Percentiles rank a stretch among this genome's conserved stretches.
Conservation (phyloP, 2,329 filamentous ascomycete genomes). For the Dactylonectria estremocensis region DNA sequence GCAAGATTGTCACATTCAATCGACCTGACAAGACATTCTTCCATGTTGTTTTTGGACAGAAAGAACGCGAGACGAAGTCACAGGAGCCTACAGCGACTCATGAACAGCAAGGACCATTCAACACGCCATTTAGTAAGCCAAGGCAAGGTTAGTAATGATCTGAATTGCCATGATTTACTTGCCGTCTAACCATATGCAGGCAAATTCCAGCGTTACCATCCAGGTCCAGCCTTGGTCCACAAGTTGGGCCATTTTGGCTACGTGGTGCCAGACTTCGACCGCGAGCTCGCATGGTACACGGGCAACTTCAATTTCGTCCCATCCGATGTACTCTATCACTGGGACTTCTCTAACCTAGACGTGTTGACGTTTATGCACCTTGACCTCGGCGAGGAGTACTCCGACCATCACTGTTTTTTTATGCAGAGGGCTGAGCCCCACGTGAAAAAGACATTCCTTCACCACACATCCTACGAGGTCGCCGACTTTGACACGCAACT, state of each 20-base stretch:
- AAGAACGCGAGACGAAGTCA: slow-evolving; percentile 2
- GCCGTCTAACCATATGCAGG: no score
- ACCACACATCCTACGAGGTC: slow-evolving; percentile 59
- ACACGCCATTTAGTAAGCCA: no score
- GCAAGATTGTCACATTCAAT: slow-evolving; percentile 10
- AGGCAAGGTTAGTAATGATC: background rate
- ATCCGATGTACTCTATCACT: slow-evolving; percentile 49
- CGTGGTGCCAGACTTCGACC: slow-evolving; percentile 8
- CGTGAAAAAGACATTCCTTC: background rate
- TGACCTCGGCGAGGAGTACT: slow-evolving; percentile 64
- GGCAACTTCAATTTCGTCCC: slow-evolving; percentile 59
- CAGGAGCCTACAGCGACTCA: no score
- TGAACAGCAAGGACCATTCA: no score
- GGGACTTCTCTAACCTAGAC: slow-evolving; percentile 31
- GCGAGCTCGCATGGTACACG: slow-evolving; percentile 42
- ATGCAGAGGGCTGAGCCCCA: no score
- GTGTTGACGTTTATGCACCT: slow-evolving; percentile 66
- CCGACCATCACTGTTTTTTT: slow-evolving; percentile 64
- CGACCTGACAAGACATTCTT: background rate
- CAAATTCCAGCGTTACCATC: no score
- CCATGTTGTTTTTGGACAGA: slow-evolving; percentile 3
- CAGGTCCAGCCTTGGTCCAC: slow-evolving; percentile 12
- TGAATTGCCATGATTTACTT: no score
- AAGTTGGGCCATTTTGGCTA: slow-evolving; percentile 28
- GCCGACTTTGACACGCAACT: slow-evolving; percentile 74